Evolutionary conservation across 1,284 basidiomycete genomes (phyloP).

Genomic region (Cutaneotrichosporon arboriforme): DNA sequence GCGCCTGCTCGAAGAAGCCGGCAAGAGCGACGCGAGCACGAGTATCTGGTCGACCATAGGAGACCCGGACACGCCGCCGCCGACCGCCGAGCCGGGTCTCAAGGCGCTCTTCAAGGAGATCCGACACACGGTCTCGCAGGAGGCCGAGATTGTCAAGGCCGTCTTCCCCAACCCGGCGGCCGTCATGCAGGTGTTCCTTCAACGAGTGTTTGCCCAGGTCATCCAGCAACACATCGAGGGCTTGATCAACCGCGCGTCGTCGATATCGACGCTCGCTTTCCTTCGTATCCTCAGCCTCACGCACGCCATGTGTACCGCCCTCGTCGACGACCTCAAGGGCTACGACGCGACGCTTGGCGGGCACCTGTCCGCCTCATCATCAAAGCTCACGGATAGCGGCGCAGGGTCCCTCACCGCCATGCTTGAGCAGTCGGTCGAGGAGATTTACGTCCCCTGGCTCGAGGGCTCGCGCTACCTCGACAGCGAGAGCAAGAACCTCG

Average conservation of each 20-base stretch:
- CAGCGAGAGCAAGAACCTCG: constrained; percentile 79
- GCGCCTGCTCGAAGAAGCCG: constrained; percentile 52
- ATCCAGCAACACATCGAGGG: constrained; percentile 92
- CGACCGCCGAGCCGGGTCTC: constrained; percentile 74
- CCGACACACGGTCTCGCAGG: constrained; percentile 82
- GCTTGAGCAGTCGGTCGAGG: constrained; percentile 92
- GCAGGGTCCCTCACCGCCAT: constrained; percentile 60
- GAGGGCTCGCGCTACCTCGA: constrained; percentile 91
- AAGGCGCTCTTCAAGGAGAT: constrained; percentile 81
- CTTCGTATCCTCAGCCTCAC: constrained; percentile 85
- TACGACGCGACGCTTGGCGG: constrained; percentile 70
- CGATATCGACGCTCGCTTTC: constrained; percentile 81
- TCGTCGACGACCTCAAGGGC: constrained; percentile 88
- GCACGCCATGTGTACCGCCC: constrained; percentile 67
- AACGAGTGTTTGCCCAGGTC: constrained; percentile 95
- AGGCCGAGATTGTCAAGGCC: constrained; percentile 96
- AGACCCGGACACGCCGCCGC: constrained; percentile 72
- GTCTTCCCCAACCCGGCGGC: constrained; percentile 95
- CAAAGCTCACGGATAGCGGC: constrained; percentile 11
- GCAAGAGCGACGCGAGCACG: constrained; percentile 55
- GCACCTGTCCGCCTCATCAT: constrained; percentile 9
- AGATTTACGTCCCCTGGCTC: constrained; percentile 90
- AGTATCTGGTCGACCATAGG: constrained; percentile 71
- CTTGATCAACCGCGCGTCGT: constrained; percentile 65
- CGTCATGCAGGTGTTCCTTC: constrained; percentile 99